These are phyloP conservation scores for Globisporangium ultimum DNA, from an alignment of 352 stramenopile genomes.

Conservation along the genomic window DNA sequence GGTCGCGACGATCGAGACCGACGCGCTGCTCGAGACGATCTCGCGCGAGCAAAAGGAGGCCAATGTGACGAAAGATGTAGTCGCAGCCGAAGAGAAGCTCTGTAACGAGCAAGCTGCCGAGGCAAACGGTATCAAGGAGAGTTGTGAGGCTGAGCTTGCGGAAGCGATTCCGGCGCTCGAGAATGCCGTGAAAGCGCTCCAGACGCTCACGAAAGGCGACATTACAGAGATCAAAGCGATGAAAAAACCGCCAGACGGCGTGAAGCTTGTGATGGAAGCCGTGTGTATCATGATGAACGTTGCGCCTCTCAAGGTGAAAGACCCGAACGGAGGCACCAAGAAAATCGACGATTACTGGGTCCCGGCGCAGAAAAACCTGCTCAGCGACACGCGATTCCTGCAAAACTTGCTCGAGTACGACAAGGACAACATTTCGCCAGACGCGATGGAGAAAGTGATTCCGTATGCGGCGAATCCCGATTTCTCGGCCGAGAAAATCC, in stretches of 20 bases:
- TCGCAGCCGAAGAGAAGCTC: conserved; percentile 81
- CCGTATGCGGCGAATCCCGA: conserved; percentile 85
- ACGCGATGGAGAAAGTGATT: conserved; percentile 91
- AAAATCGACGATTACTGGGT: conserved; percentile 96
- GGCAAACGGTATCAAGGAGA: conserved; percentile 88
- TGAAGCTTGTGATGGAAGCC: conserved; percentile 94
- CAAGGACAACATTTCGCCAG: conserved; percentile 92
- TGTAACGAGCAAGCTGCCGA: conserved; percentile 86
- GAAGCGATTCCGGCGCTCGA: conserved; percentile 92
- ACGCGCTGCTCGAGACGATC: conserved; percentile 89
- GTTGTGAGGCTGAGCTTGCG: conserved; percentile 90
- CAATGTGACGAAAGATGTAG: conserved; percentile 82
- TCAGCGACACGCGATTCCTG: conserved; percentile 92
- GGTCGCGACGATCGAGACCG: conserved; percentile 88
- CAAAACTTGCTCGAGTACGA: conserved; percentile 94
- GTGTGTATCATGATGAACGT: conserved; percentile 96
- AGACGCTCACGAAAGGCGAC: conserved; percentile 92
- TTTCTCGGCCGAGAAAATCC: conserved; percentile 93
- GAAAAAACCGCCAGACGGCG: conserved; percentile 93
- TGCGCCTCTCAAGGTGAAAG: conserved; percentile 89
- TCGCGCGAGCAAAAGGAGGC: conserved; percentile 86
- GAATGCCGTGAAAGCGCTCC: conserved; percentile 88
- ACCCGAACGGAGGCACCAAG: conserved; percentile 88
- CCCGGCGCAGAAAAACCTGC: conserved; percentile 89
- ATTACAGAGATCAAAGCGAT: conserved; percentile 97